These are phyloP conservation scores for Gossypium davidsonii DNA, from an alignment of 441 rosid species.

Conservation along the genomic window DNA sequence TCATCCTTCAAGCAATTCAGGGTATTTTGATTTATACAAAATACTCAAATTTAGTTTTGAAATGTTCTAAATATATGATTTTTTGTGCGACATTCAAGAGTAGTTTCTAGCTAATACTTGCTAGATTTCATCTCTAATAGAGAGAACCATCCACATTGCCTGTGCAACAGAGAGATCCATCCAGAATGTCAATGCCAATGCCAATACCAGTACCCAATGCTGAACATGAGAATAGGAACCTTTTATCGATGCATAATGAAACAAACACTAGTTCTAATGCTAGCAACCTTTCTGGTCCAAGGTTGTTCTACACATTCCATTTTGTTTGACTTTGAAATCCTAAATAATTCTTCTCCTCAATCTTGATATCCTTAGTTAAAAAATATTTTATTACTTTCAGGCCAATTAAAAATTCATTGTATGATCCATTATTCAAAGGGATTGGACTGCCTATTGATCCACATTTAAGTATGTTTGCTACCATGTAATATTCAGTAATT, in stretches of 20 bases:
- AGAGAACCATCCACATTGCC: no score
- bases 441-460: constrained; percentile 37
- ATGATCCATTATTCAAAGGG: constrained; percentile 28
- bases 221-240: neutral
- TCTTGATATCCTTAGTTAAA: neutral
- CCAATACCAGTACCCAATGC: neutral
- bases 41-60: neutral
- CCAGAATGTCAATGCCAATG: neutral
- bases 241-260: neutral
- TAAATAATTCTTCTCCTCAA: neutral
- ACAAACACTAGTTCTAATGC: neutral
- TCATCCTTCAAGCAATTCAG: constrained; percentile 15
- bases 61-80: neutral
- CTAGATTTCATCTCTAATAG: neutral
- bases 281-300: neutral
- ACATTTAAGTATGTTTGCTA: constrained; percentile 26
- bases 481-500: no score
- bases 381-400: constrained; percentile 10
- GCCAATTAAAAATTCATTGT: constrained; percentile 14
- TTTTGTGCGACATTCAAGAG: neutral
- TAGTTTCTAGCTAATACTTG: neutral
- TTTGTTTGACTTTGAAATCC: neutral
- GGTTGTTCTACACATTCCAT: neutral
- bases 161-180: no score
- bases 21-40: constrained; percentile 14